Conservation (phyloP, 306 rosid species). For the Cicer pinnatifidum region DNA sequence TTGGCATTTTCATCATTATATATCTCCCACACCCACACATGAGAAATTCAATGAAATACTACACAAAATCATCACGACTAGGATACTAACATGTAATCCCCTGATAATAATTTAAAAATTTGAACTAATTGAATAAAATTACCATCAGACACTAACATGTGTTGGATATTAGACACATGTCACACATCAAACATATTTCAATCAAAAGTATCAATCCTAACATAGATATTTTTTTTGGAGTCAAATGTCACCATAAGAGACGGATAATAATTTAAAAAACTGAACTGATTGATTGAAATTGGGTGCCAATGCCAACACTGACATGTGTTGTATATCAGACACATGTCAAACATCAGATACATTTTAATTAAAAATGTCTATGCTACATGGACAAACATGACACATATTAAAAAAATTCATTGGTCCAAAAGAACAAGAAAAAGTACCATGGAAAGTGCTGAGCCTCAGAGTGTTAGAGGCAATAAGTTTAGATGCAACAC, state of each 20-base stretch:
- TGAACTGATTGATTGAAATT: background rate
- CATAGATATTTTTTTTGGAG: no score
- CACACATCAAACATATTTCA: background rate
- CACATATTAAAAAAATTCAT: background rate
- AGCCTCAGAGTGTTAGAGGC: constrained; percentile 78
- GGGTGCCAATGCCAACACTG: background rate
- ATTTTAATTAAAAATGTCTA: background rate
- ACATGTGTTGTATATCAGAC: background rate
- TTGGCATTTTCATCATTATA: background rate
- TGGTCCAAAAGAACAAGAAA: background rate
- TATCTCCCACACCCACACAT: background rate
- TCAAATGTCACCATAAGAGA: no score
- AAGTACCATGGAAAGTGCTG: constrained; percentile 71
- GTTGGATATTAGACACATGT: background rate
- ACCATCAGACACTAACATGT: background rate
- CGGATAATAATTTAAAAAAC: background rate
- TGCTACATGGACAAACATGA: background rate
- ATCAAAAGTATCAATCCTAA: background rate
- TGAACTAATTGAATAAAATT: background rate
- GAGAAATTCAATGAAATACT: background rate
- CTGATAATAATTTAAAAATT: background rate
- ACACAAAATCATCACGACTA: background rate
- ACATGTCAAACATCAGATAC: background rate
- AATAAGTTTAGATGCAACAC: constrained; percentile 90
- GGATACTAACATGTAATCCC: no score